Percentiles rank a stretch among this genome's conserved stretches.
phyloP scores from a whole-genome alignment of 208 protist genomes.

The Leishmania guyanensis region DNA sequence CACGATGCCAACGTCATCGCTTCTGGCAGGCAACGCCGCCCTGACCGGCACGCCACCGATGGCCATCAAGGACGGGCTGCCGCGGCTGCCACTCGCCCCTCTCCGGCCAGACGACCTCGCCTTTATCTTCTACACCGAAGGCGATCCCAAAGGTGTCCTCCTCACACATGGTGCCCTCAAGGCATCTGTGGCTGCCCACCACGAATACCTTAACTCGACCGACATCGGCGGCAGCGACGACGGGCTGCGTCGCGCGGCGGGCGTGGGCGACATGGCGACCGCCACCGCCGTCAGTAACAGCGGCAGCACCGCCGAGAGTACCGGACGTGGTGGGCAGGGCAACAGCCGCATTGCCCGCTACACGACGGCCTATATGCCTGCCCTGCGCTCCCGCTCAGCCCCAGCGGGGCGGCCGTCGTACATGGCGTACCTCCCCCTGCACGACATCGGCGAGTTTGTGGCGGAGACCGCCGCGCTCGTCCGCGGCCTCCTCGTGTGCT shows the following conservation, averaged over 20 bases:
- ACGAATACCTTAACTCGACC: conserved; percentile 35
- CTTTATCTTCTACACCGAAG: conserved; percentile 83
- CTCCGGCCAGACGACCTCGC: conserved; percentile 51
- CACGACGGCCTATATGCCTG: conserved; percentile 24
- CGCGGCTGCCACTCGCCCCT: conserved; percentile 19
- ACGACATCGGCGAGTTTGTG: conserved; percentile 78
- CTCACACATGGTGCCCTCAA: conserved; percentile 72
- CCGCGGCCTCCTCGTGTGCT: conserved; percentile 54
- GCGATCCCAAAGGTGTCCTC: conserved; percentile 81
- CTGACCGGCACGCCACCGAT: neutral
- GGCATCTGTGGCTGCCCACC: conserved; percentile 42
- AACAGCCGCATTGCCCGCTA: conserved; percentile 16
- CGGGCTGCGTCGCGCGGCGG: conserved; percentile 6
- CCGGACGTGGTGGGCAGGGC: neutral
- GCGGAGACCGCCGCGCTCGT: conserved; percentile 51
- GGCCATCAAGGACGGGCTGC: neutral
- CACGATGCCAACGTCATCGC: neutral
- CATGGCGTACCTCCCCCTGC: conserved; percentile 82
- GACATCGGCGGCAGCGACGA: conserved; percentile 21
- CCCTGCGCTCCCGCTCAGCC: conserved; percentile 24
- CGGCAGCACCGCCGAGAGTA: neutral
- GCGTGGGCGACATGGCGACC: neutral
- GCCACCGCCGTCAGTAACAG: neutral
- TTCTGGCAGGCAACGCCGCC: neutral
- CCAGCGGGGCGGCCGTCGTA: conserved; percentile 49